Percentiles rank a stretch among this genome's conserved stretches.
phyloP scores from a whole-genome alignment of 495 filamentous ascomycete species.

The Penicillium steckii region DNA sequence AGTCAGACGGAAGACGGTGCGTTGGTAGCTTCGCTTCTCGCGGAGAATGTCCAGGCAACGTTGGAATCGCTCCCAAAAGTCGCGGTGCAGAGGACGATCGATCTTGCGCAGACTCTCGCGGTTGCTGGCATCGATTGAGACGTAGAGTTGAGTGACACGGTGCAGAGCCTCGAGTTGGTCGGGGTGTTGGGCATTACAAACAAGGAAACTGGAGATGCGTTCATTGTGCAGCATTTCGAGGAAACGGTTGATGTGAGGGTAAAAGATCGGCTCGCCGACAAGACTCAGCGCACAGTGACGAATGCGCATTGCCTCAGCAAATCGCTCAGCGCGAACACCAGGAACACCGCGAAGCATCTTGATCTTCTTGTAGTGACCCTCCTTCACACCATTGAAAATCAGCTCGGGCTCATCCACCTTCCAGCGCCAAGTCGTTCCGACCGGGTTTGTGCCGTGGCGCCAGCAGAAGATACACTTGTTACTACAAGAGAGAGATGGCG shows the following conservation, averaged over 20 bases:
- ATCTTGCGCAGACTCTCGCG: slow-evolving; percentile 82
- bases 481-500: slow-evolving; percentile 89
- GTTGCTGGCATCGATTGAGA: slow-evolving; percentile 92
- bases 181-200: slow-evolving; percentile 98
- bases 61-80: slow-evolving; percentile 96
- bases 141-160: slow-evolving; percentile 91
- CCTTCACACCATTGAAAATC: slow-evolving; percentile 87
- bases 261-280: slow-evolving; percentile 96
- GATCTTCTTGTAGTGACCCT: slow-evolving; percentile 93
- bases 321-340: slow-evolving; percentile 86
- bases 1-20: slow-evolving; percentile 93
- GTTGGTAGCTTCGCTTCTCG: slow-evolving; percentile 74
- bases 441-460: slow-evolving; percentile 95
- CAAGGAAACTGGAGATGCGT: slow-evolving; percentile 89
- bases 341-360: slow-evolving; percentile 94
- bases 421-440: slow-evolving; percentile 96
- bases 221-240: slow-evolving; percentile 75
- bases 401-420: slow-evolving; percentile 83
- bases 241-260: slow-evolving; percentile 94
- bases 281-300: slow-evolving; percentile 87
- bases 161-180: slow-evolving; percentile 79
- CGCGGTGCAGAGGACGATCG: slow-evolving; percentile 87
- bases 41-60: slow-evolving; percentile 86
- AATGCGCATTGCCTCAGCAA: slow-evolving; percentile 89
- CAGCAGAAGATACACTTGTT: slow-evolving; percentile 99